Conservation (phyloP, 2,329 filamentous ascomycete genomes). For the Diaporthe humulicola region DNA sequence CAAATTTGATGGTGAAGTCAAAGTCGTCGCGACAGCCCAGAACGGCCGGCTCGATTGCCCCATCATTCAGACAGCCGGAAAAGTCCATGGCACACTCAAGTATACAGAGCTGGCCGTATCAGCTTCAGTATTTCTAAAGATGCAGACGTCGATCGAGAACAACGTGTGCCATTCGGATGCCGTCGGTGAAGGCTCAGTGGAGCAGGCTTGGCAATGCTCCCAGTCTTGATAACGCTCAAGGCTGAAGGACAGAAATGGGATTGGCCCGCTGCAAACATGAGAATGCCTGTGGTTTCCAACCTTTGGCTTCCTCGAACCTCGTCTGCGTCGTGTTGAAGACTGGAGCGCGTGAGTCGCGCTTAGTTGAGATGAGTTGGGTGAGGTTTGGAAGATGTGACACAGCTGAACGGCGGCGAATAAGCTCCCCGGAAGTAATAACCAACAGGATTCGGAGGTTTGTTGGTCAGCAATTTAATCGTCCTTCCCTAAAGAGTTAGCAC, state of each 20-base stretch:
- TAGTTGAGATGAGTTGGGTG: not conserved
- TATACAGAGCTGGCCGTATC: too few species aligned
- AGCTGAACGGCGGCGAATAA: too few species aligned
- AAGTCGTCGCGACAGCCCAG: slow-evolving; percentile 55
- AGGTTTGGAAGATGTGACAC: not conserved
- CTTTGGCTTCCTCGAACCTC: not conserved
- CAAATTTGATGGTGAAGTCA: slow-evolving; percentile 65
- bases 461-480: not conserved
- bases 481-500: not conserved
- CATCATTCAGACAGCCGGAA: slow-evolving; percentile 2
- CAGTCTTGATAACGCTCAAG: too few species aligned
- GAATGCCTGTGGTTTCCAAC: too few species aligned
- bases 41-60: not conserved
- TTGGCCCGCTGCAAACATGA: not conserved
- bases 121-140: not conserved
- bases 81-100: not conserved
- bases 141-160: not conserved
- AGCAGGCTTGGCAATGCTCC: not conserved
- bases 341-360: too few species aligned
- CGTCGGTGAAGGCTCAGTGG: not conserved
- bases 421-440: not conserved
- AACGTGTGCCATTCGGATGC: not conserved
- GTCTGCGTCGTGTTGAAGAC: not conserved
- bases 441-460: not conserved
- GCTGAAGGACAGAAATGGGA: not conserved